A percentile compares a stretch with the other conserved stretches of the same genome.
Conservation (phyloP, 2,329 filamentous ascomycete species). For the Pseudogymnoascus sp. region DNA sequence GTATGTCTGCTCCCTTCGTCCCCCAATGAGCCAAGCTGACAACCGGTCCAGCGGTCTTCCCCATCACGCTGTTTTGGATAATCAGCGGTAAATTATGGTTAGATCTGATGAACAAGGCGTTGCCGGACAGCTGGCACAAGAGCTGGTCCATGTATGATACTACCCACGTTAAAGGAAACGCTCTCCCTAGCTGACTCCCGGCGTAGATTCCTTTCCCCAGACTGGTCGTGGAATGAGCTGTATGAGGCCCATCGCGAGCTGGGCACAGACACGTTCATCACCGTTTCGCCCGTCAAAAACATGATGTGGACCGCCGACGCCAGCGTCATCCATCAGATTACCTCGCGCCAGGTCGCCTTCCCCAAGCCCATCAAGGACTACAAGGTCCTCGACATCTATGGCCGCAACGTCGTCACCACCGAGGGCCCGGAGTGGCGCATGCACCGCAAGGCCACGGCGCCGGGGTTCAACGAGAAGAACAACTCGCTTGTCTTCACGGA, state of each 20-base stretch:
- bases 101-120: slow-evolving; percentile 42
- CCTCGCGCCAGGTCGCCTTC: slow-evolving; percentile 60
- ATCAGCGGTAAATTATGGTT: slow-evolving; percentile 47
- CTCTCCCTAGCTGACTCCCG: slow-evolving; percentile 12
- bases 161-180: neutral
- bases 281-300: slow-evolving; percentile 51
- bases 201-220: slow-evolving; percentile 46
- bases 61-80: slow-evolving; percentile 49
- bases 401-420: slow-evolving; percentile 63
- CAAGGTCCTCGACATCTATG: slow-evolving; percentile 55
- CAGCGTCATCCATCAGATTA: slow-evolving; percentile 59
- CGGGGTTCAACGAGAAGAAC: slow-evolving; percentile 71
- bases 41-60: slow-evolving; percentile 36
- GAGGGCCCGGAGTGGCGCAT: slow-evolving; percentile 64
- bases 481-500: slow-evolving; percentile 60
- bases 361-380: slow-evolving; percentile 60
- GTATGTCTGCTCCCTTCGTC: slow-evolving; percentile 34
- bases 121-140: slow-evolving; percentile 50
- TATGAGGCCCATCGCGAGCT: slow-evolving; percentile 51
- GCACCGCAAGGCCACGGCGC: slow-evolving; percentile 65
- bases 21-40: neutral
- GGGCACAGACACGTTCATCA: slow-evolving; percentile 54
- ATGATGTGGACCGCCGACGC: slow-evolving; percentile 54
- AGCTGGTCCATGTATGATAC: slow-evolving; percentile 51
- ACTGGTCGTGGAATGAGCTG: slow-evolving; percentile 52